Conservation (phyloP, 768 basidiomycete genomes). For the Tulasnella sp. region DNA sequence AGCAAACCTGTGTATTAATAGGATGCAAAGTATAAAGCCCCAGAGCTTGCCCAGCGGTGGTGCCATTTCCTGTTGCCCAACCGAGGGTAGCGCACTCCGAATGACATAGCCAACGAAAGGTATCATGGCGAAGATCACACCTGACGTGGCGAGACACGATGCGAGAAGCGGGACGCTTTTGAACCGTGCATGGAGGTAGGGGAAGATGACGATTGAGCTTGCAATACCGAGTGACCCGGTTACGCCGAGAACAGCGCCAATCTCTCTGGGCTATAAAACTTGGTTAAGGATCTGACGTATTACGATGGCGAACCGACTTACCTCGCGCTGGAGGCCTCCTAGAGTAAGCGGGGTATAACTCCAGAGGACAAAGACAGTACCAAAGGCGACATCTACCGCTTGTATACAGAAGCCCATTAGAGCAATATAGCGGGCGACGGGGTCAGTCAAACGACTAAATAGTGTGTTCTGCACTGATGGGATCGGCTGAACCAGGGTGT, state of each 20-base stretch:
- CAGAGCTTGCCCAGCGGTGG: constrained; percentile 29
- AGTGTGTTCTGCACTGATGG: background rate
- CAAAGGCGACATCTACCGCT: constrained; percentile 44
- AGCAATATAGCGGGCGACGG: background rate
- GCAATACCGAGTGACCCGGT: background rate
- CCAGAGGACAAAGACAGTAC: constrained; percentile 57
- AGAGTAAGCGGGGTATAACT: constrained; percentile 50
- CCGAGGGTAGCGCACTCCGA: background rate
- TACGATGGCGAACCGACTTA: constrained; percentile 30
- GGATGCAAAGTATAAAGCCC: constrained; percentile 42
- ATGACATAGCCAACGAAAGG: background rate
- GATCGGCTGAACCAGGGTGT: background rate
- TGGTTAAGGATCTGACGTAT: background rate
- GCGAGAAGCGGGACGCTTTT: background rate
- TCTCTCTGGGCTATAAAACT: background rate
- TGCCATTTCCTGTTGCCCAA: background rate
- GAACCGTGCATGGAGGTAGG: background rate
- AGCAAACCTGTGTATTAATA: constrained; percentile 40
- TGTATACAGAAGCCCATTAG: constrained; percentile 30
- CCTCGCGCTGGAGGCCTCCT: constrained; percentile 55
- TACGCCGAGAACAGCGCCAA: background rate
- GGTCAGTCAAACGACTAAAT: background rate
- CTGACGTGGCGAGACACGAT: background rate
- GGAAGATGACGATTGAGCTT: background rate
- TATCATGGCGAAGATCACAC: background rate